Percentiles rank a stretch among this genome's conserved stretches.
phyloP scores from a whole-genome alignment of 306 rosid genomes.

The Acacia acuminata region DNA sequence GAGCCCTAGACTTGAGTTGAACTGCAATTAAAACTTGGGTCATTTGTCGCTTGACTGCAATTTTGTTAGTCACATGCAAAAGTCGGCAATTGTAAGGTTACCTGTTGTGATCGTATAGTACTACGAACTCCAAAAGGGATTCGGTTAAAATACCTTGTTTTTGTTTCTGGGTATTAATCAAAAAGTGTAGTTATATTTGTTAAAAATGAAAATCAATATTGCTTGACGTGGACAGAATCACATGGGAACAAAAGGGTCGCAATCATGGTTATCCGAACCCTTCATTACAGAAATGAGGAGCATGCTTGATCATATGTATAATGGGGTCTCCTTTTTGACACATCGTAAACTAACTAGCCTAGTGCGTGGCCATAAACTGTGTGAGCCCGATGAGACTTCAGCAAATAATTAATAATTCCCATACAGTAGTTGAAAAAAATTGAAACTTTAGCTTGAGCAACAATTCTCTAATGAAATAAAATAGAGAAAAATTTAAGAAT shows the following conservation, averaged over 20 bases:
- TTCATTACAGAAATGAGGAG: not conserved
- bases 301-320: not conserved
- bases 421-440: not conserved
- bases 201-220: not conserved
- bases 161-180: not conserved
- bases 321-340: conserved; percentile 20
- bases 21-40: not conserved
- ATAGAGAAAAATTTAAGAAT: not conserved
- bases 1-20: not conserved
- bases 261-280: not conserved
- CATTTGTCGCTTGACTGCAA: not conserved
- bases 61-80: not conserved
- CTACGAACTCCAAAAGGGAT: not conserved
- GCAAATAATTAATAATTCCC: conserved; percentile 15
- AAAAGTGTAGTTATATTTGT: not conserved
- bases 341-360: conserved; percentile 13
- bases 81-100: not conserved
- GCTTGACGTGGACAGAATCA: not conserved
- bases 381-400: not conserved
- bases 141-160: not conserved
- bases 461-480: not conserved
- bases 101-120: not conserved
- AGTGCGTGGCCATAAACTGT: not conserved
- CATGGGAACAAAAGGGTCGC: not conserved
- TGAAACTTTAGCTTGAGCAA: not conserved